These are phyloP conservation scores for Yarrowia sp. DNA, from an alignment of 805 yeast genomes.

Conservation along the genomic window DNA sequence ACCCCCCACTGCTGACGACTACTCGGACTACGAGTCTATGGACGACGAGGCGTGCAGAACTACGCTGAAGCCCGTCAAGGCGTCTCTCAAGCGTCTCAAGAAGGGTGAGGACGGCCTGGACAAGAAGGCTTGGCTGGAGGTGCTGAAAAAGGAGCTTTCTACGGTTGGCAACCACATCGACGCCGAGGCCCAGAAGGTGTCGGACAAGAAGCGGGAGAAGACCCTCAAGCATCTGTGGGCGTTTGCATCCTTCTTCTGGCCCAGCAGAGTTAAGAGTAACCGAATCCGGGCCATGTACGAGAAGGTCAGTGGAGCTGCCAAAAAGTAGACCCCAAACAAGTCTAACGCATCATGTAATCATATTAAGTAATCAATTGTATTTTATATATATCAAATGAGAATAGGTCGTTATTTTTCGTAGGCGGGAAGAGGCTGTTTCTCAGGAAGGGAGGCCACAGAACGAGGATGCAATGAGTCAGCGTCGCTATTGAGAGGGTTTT, in stretches of 20 bases:
- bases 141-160: slow-evolving; percentile 70
- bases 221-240: slow-evolving; percentile 77
- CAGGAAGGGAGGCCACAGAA: background rate
- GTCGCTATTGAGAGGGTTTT: background rate
- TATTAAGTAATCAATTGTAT: slow-evolving; percentile 16
- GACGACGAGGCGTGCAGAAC: slow-evolving; percentile 73
- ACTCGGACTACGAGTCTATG: slow-evolving; percentile 74
- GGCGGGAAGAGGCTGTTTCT: slow-evolving; percentile 2
- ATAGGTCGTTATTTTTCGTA: background rate
- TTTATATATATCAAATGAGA: no score
- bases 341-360: slow-evolving; percentile 25
- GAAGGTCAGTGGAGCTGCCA: slow-evolving; percentile 42
- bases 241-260: slow-evolving; percentile 86
- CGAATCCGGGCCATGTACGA: slow-evolving; percentile 78
- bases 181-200: slow-evolving; percentile 42
- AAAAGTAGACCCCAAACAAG: slow-evolving; percentile 8
- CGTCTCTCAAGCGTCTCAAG: slow-evolving; percentile 69
- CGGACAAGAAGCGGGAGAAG: slow-evolving; percentile 51
- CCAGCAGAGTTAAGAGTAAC: slow-evolving; percentile 71
- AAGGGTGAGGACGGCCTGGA: slow-evolving; percentile 76
- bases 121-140: slow-evolving; percentile 77
- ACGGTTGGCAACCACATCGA: slow-evolving; percentile 76
- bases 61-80: slow-evolving; percentile 68
- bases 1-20: slow-evolving; percentile 44
- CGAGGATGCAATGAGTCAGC: background rate